These are phyloP conservation scores for Lablab purpureus DNA, from an alignment of 306 rosid species.

Conservation along the genomic window DNA sequence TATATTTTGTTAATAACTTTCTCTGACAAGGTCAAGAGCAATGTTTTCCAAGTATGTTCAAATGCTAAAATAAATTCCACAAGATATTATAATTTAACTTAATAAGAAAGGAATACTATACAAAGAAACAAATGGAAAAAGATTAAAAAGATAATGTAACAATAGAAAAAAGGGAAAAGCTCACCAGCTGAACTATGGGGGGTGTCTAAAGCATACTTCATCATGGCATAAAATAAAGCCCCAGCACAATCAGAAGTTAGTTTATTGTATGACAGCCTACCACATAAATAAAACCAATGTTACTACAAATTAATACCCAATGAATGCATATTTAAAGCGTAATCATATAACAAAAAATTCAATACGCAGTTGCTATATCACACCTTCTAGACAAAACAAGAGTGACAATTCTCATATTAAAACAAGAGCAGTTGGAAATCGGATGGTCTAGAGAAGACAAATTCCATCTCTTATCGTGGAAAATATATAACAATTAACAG, in stretches of 20 bases:
- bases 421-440: constrained; percentile 10
- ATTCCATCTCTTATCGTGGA: not conserved
- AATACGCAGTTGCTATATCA: constrained; percentile 6
- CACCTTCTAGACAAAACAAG: constrained; percentile 5
- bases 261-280: constrained; percentile 89
- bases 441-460: not conserved
- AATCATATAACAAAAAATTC: constrained; percentile 19
- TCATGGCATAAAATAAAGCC: constrained; percentile 86
- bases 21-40: constrained; percentile 15
- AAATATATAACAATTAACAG: not conserved
- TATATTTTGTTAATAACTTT: not conserved
- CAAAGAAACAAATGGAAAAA: constrained; percentile 10
- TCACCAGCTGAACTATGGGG: constrained; percentile 74
- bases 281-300: constrained; percentile 33
- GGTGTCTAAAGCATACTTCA: constrained; percentile 72
- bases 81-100: not conserved
- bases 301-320: constrained; percentile 30
- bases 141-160: not conserved
- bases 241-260: constrained; percentile 89
- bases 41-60: constrained; percentile 18
- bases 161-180: constrained; percentile 39
- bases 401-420: constrained; percentile 27
- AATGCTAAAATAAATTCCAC: constrained; percentile 12
- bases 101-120: constrained; percentile 24
- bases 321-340: constrained; percentile 28